phyloP scores from a whole-genome alignment of 768 basidiomycete species.

The Amanita exitialis region DNA sequence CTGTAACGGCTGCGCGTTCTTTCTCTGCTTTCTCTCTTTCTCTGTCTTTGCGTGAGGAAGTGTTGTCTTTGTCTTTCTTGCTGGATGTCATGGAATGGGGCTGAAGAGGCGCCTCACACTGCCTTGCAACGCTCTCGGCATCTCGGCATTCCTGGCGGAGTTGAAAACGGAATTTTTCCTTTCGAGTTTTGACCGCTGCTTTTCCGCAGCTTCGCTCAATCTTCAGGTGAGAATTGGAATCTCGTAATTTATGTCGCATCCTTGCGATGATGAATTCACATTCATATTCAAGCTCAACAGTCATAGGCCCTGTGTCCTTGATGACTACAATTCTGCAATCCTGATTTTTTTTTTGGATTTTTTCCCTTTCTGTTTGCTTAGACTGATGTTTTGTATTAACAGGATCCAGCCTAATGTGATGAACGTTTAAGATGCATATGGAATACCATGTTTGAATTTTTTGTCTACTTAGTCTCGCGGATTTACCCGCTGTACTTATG shows the following conservation, averaged over 20 bases:
- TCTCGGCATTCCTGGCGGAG: slow-evolving; percentile 14
- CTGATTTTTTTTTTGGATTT: slow-evolving; percentile 7
- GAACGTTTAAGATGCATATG: background rate
- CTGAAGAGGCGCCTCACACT: background rate
- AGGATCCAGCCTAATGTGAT: background rate
- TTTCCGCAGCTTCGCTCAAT: no score
- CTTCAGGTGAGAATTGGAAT: background rate
- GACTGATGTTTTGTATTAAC: slow-evolving; percentile 4
- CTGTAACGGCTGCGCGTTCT: slow-evolving; percentile 16
- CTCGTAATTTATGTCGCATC: no score
- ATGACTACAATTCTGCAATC: slow-evolving; percentile 52
- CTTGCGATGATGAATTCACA: slow-evolving; percentile 35
- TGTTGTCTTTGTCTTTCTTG: slow-evolving; percentile 18
- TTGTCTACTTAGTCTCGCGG: no score
- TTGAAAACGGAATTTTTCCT: no score
- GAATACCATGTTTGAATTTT: background rate
- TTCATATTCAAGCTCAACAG: slow-evolving; percentile 61
- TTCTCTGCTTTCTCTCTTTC: slow-evolving; percentile 25
- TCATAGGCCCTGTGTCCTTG: slow-evolving; percentile 30
- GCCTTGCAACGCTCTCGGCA: background rate
- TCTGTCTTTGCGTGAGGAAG: slow-evolving; percentile 21
- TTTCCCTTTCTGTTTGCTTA: background rate
- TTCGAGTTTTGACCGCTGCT: no score
- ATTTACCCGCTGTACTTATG: no score
- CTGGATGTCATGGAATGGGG: slow-evolving; percentile 11